Evolutionary conservation across 1,284 basidiomycete genomes (phyloP).

Genomic region (Apiotrichum brassicae): DNA sequence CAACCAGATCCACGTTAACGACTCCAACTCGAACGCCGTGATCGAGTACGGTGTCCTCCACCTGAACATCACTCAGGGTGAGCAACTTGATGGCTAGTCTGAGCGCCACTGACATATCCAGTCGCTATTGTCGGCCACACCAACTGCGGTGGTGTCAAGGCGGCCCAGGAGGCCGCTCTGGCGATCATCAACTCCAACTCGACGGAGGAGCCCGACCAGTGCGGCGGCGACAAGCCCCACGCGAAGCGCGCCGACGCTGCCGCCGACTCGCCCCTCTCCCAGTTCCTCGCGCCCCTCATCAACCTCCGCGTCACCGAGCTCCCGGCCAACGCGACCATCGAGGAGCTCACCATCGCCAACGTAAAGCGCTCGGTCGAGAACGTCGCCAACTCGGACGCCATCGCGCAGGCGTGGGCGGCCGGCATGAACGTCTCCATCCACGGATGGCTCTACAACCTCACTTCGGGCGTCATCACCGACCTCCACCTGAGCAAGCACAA

Average conservation of each 20-base stretch:
- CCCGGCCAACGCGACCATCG: constrained; percentile 49
- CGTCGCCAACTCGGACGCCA: constrained; percentile 54
- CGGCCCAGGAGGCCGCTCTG: constrained; percentile 51
- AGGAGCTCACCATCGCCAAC: constrained; percentile 64
- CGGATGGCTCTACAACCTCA: constrained; percentile 75
- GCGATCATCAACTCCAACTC: constrained; percentile 7
- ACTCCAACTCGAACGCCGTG: constrained; percentile 64
- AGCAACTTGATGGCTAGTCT: no score
- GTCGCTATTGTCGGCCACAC: constrained; percentile 77
- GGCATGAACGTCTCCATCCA: constrained; percentile 64
- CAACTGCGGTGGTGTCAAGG: constrained; percentile 65
- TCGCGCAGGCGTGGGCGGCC: constrained; percentile 64
- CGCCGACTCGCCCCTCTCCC: constrained; percentile 53
- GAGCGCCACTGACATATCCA: no score
- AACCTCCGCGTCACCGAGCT: constrained; percentile 53
- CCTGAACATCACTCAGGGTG: constrained; percentile 76
- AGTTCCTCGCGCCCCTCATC: constrained; percentile 69
- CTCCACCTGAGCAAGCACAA: constrained; percentile 50
- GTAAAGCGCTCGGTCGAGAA: constrained; percentile 69
- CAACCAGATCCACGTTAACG: constrained; percentile 63
- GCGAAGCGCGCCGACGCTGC: constrained; percentile 19
- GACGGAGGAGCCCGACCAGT: background rate
- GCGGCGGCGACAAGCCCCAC: background rate
- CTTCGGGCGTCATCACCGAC: constrained; percentile 63
- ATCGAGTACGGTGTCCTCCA: constrained; percentile 72